Evolutionary conservation across 495 filamentous ascomycete species (phyloP).

Genomic region (Penicillium simplicissimum): DNA sequence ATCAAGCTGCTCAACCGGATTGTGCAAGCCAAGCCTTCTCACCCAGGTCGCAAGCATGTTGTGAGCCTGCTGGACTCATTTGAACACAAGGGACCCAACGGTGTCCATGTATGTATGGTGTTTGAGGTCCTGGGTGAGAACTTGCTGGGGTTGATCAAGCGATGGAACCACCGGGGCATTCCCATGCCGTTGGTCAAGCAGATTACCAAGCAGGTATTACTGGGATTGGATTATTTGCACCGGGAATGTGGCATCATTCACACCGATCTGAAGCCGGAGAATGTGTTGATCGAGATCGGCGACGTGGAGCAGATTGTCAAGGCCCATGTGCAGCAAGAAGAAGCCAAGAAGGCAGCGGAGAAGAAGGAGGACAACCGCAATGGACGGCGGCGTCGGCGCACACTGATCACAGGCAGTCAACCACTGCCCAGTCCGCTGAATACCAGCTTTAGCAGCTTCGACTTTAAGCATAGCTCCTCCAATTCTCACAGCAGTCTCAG

Average conservation of each 20-base stretch:
- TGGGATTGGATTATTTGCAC: slow-evolving; percentile 94
- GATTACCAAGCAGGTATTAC: slow-evolving; percentile 95
- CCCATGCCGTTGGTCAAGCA: slow-evolving; percentile 96
- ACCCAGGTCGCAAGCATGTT: slow-evolving; percentile 91
- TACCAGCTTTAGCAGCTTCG: slow-evolving; percentile 78
- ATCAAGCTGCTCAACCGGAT: slow-evolving; percentile 98
- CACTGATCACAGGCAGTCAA: slow-evolving; percentile 95
- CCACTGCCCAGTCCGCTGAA: slow-evolving; percentile 94
- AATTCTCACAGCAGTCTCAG: slow-evolving; percentile 81
- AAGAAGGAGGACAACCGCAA: slow-evolving; percentile 91
- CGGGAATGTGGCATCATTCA: slow-evolving; percentile 99
- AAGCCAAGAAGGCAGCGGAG: slow-evolving; percentile 60
- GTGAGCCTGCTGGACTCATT: slow-evolving; percentile 96
- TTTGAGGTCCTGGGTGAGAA: slow-evolving; percentile 98
- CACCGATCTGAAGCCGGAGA: slow-evolving; percentile 97
- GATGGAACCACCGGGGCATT: slow-evolving; percentile 96
- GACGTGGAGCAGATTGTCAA: slow-evolving; percentile 97
- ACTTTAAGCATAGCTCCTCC: slow-evolving; percentile 68
- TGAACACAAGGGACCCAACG: slow-evolving; percentile 96
- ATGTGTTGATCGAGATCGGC: slow-evolving; percentile 97
- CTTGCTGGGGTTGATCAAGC: slow-evolving; percentile 91
- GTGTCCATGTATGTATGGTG: slow-evolving; percentile 97
- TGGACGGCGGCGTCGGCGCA: slow-evolving; percentile 86
- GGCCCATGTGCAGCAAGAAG: slow-evolving; percentile 81
- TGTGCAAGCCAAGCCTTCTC: slow-evolving; percentile 88